A percentile compares a stretch with the other conserved stretches of the same genome.
These are phyloP conservation scores for Bruguiera hainesii DNA, from an alignment of 441 rosid genomes.

Conservation along the genomic window DNA sequence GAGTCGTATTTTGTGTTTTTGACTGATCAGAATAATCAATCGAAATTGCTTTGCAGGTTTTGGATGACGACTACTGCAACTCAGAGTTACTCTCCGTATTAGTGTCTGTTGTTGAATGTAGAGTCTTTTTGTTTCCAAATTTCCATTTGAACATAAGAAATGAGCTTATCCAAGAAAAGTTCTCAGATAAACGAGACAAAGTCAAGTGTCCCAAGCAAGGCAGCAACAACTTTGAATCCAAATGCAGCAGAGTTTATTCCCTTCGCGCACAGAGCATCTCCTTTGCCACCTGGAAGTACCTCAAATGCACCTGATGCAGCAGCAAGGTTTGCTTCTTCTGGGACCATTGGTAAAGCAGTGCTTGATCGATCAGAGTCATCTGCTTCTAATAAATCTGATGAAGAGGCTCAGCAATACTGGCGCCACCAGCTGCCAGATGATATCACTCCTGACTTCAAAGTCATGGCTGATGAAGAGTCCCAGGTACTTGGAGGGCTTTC, in stretches of 20 bases:
- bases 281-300: constrained; percentile 49
- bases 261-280: constrained; percentile 60
- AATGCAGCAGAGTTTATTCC: constrained; percentile 97
- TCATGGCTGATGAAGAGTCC: constrained; percentile 68
- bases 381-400: constrained; percentile 78
- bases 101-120: constrained; percentile 20
- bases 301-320: constrained; percentile 40
- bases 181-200: constrained; percentile 54
- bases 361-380: constrained; percentile 73
- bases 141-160: constrained; percentile 40
- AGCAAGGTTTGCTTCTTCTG: constrained; percentile 47
- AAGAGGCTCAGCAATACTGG: constrained; percentile 91
- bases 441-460: constrained; percentile 89
- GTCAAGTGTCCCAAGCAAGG: constrained; percentile 47
- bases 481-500: constrained; percentile 60
- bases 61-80: constrained; percentile 37
- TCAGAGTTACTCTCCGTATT: constrained; percentile 15
- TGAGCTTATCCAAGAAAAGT: constrained; percentile 85
- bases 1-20: constrained; percentile 20
- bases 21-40: constrained; percentile 15
- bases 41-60: constrained; percentile 57
- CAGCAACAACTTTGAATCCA: constrained; percentile 73
- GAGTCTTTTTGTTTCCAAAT: constrained; percentile 20
- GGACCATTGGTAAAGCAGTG: constrained; percentile 57
- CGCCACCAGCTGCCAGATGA: constrained; percentile 92